phyloP scores from a whole-genome alignment of 108 stramenopile species.

The Pseudonitzschia multiseries region DNA sequence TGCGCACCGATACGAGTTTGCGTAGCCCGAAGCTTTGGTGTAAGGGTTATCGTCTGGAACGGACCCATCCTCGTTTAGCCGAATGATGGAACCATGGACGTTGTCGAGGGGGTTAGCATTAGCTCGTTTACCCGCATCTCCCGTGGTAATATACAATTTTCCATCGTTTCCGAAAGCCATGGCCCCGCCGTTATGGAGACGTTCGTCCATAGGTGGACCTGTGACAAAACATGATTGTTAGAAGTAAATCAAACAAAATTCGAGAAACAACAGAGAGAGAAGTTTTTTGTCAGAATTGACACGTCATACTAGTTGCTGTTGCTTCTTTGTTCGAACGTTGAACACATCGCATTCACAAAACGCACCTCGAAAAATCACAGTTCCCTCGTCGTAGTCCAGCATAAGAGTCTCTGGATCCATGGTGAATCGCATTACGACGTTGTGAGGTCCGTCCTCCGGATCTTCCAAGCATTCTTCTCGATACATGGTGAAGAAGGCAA shows the following conservation, averaged over 20 bases:
- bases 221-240: neutral
- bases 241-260: neutral
- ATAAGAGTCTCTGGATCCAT: constrained; percentile 14
- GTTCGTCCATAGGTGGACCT: constrained; percentile 13
- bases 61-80: constrained; percentile 35
- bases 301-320: neutral
- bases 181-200: constrained; percentile 34
- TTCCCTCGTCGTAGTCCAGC: constrained; percentile 11
- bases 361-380: constrained; percentile 13
- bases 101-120: constrained; percentile 5
- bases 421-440: constrained; percentile 33
- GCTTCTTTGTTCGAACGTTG: no score
- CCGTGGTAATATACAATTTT: constrained; percentile 36
- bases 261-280: neutral
- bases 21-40: constrained; percentile 8
- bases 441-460: constrained; percentile 24
- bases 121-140: constrained; percentile 18
- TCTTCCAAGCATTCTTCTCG: constrained; percentile 18
- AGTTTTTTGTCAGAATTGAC: neutral
- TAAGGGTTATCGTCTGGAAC: constrained; percentile 40
- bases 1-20: constrained; percentile 10
- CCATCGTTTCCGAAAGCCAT: constrained; percentile 45
- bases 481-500: constrained; percentile 31
- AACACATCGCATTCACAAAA: neutral
- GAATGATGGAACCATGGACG: constrained; percentile 27